Evolutionary conservation across 345 rosid genomes (phyloP), one percentile per base, ranked within the genome.

Genomic region (Rhizophora apiculata): DNA sequence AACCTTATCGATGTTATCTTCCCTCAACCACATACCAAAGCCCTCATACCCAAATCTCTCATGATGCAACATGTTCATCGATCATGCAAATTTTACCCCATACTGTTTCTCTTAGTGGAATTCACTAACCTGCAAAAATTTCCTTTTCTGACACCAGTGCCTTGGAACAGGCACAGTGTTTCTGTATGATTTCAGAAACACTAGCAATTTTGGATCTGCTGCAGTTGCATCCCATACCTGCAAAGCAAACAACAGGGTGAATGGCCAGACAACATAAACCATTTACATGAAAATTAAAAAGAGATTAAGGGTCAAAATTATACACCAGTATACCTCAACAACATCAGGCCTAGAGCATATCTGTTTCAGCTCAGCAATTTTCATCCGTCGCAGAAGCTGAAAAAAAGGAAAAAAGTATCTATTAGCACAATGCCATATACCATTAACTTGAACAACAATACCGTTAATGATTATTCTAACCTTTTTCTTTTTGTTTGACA

Each of bases 141-240:
- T 96, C 76, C 99, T 86, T 77, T 96, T 96, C 85, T 96, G 99
- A 72, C 90, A 90, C 99, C 99, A 96, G 71, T 96, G 99, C 74
- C 99, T 91, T 21, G 99, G 99, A 48, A 96, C 99, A 34, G 98
- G 98, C 71, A 96, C 99, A 64, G 95, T 85, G 71, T 96, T 96
- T 82, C 96, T 81, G 74, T 92, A 95, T 5, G 99, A 86, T 78
- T 95, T 95, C 82, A 96, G 68, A 82, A 73, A 96, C 61, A 96
- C 99, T 74, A 96, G 84, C 86, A 96, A 72, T 86, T 92, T 96
- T 3, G 99, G 98, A 71, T 96, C 99, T 49, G 96, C 91, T 20
- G 99, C 73, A 73, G 97, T 96, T n/a, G 98, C 98, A 78, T 96
- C 99, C 99, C 99, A 96, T 51, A 96, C 96, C 99, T 96, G 74